Evolutionary conservation across 257 asterid genomes (phyloP), one percentile per base, ranked within the genome.

Genomic region (Lavandula angustifolia): DNA sequence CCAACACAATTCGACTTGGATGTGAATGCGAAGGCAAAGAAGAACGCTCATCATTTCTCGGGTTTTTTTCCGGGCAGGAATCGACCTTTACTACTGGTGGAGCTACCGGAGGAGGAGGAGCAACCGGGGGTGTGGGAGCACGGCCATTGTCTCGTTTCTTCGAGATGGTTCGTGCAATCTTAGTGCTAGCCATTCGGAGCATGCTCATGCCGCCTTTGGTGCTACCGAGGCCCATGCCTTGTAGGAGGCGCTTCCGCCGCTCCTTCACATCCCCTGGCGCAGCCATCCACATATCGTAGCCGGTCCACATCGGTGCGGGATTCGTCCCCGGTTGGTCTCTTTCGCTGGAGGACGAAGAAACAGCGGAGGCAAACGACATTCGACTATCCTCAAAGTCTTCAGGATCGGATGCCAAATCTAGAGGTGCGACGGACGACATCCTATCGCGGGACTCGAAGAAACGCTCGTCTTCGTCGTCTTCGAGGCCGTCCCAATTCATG

Each of bases 171-270:
- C 74, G 65, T 0, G 55, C 83, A 34, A 78, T 63, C 69, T 81
- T 83, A 17, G 82, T 51, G 42, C 89, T 86, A 18, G 89, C 84
- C 12, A 82, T 34, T 32, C 74, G 77, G 34, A 82, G 78, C 70
- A 94, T 81, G 68, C 82, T 82, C 38, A 78, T 87, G 38, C 75
- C 83, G 84, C 97, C 84, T 37, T 79, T 87, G 41, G 76, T 84
- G 85, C 97, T 94, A 4, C 88, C n/a, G 42, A 90, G 69, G 38
- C 97, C 99, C 96, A 94, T 94, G 27, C 92, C 95, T 64, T 90
- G 96, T 1, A 90, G 73, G 58, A 94, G 87, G 7, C 95, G 90
- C 55, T 73, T 85, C 18, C 97, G 88, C 8, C 97, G 83, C 60
- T 94, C 99, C 4, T 72, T 77, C 40, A 94, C 71, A 51, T 91